Base-by-base conservation (phyloP, 305 asterid genomes). In the Solanum chacoense region DNA sequence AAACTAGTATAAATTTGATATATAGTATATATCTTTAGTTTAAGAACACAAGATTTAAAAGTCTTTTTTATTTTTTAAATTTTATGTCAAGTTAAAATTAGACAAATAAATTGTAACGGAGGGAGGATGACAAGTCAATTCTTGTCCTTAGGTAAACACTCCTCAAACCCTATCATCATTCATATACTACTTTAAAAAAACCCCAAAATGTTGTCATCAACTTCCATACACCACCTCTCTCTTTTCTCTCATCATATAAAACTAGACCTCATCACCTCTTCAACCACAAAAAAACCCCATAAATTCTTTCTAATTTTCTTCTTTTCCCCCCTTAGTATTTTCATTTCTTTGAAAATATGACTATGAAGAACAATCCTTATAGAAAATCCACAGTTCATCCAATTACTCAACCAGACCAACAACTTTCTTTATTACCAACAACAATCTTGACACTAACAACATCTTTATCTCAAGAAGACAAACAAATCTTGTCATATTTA, bases 321-420 rank as follows among this genome's bases (percentile, higher is more conserved):
- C 20, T 71, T 6, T 76, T 2, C 8, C 3, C 3, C 29, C 8
- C 6, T 40, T 11, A 36, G 34, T 85, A 65, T 67, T 63, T 85
- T 36, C 80, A 37, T 45, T 29, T 40, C 50, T 8, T 81, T 38
- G 20, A 80, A 40, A 73, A 26, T 26, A 63, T 89, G 31, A 77
- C 90, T 29, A 95, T 95, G 98, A 95, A 95, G 98, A 95, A 93
- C 92, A 95, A 94, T 91, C 93, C 92, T 9, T 92, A 93, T 80
- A 88, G 91, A 85, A 95, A 93, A 80, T 90, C 93, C 13, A 87
- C 94, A 87, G 92, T 93, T 73, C 94, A 93, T 67, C 97, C 97
- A 40, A 5, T 42, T 1, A 90, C 98, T 84, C 94, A 93, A 72
- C 92, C 69, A 14, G 93, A 93, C 91, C 95, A 93, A 26, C 94